Conservation (phyloP, 2,329 filamentous ascomycete genomes). For the Hymenoscyphus salicellus region DNA sequence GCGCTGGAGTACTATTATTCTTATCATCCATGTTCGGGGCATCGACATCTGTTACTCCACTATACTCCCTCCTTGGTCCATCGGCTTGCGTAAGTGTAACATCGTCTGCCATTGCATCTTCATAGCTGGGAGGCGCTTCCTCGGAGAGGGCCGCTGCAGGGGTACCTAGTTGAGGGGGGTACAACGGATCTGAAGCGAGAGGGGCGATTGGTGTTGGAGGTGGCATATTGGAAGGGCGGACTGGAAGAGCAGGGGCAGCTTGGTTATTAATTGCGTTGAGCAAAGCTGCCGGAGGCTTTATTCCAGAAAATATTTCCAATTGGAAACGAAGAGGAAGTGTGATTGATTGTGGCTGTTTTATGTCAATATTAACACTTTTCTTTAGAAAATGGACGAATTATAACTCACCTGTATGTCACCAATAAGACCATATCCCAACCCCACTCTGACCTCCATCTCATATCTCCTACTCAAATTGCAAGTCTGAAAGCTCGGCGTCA, state of each 20-base stretch:
- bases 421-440: slow-evolving; percentile 69
- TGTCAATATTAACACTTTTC: slow-evolving; percentile 12
- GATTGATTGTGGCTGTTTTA: slow-evolving; percentile 65
- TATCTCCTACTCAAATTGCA: slow-evolving; percentile 85
- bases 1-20: slow-evolving; percentile 7
- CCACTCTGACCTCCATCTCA: slow-evolving; percentile 77
- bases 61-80: slow-evolving; percentile 67
- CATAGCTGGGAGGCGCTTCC: slow-evolving; percentile 90
- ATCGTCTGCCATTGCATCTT: slow-evolving; percentile 82
- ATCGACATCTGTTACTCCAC: slow-evolving; percentile 60
- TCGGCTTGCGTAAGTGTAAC: slow-evolving; percentile 60
- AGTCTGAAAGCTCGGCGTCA: slow-evolving; percentile 81
- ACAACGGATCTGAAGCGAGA: slow-evolving; percentile 48
- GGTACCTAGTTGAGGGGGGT: slow-evolving; percentile 56
- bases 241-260: slow-evolving; percentile 14
- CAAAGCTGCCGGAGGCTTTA: slow-evolving; percentile 74
- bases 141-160: slow-evolving; percentile 50
- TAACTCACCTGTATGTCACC: slow-evolving; percentile 38
- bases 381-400: not conserved
- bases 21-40: slow-evolving; percentile 42
- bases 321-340: slow-evolving; percentile 76
- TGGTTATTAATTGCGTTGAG: slow-evolving; percentile 58
- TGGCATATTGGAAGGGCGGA: slow-evolving; percentile 27
- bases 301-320: slow-evolving; percentile 82
- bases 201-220: slow-evolving; percentile 25